These are phyloP conservation scores for Zopfia rhizophila DNA, from an alignment of 2,329 filamentous ascomycete genomes.

Conservation along the genomic window DNA sequence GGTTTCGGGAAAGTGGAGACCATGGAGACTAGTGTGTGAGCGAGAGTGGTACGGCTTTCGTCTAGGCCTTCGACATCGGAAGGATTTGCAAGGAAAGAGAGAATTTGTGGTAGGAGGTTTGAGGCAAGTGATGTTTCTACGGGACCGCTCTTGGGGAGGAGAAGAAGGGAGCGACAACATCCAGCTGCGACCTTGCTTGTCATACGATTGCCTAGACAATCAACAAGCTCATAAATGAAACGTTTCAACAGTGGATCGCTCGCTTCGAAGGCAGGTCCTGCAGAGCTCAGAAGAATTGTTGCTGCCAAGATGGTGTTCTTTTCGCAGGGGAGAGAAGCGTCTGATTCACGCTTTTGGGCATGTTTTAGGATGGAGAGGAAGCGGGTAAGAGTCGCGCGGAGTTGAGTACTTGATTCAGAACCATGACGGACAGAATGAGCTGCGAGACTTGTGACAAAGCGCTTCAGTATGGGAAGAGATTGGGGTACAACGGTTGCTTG, in stretches of 20 bases:
- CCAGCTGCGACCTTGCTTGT: slow-evolving; percentile 90
- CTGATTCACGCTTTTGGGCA: slow-evolving; percentile 78
- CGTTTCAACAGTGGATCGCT: slow-evolving; percentile 78
- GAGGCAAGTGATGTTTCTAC: slow-evolving; percentile 71
- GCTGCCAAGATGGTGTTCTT: slow-evolving; percentile 91
- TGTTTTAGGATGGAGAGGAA: slow-evolving; percentile 83
- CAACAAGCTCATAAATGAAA: slow-evolving; percentile 83
- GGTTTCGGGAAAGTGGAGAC: slow-evolving; percentile 58
- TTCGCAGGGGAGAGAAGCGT: slow-evolving; percentile 84
- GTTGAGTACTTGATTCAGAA: slow-evolving; percentile 71
- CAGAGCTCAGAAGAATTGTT: slow-evolving; percentile 88
- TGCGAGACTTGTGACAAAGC: slow-evolving; percentile 83
- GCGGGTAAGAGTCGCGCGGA: slow-evolving; percentile 82
- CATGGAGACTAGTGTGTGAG: slow-evolving; percentile 80
- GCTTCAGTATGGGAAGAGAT: slow-evolving; percentile 88
- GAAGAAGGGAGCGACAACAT: slow-evolving; percentile 85
- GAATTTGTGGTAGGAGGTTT: slow-evolving; percentile 77
- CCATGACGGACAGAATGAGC: slow-evolving; percentile 47
- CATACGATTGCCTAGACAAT: slow-evolving; percentile 83
- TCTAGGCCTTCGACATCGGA: slow-evolving; percentile 80
- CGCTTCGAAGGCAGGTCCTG: slow-evolving; percentile 76
- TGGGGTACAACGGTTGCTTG: slow-evolving; percentile 91
- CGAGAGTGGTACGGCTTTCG: slow-evolving; percentile 74
- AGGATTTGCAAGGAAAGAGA: slow-evolving; percentile 76
- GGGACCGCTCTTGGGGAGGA: slow-evolving; percentile 65